These are phyloP conservation scores for Astragalus glycyphyllos DNA, from an alignment of 306 rosid species.

Conservation along the genomic window DNA sequence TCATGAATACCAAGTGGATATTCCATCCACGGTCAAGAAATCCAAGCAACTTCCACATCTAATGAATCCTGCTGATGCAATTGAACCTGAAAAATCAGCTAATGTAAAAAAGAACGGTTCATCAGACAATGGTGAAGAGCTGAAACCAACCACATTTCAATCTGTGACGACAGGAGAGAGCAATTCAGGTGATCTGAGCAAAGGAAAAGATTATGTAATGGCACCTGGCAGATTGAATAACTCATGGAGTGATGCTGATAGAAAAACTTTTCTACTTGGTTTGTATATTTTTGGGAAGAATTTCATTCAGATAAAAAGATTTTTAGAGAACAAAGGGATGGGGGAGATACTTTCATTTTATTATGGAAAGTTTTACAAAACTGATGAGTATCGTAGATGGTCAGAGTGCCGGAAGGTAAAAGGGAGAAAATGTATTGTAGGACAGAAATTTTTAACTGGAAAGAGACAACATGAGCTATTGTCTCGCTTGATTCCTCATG, in stretches of 20 bases:
- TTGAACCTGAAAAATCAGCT: constrained; percentile 41
- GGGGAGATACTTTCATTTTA: constrained; percentile 74
- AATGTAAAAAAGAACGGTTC: constrained; percentile 39
- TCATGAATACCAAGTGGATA: constrained; percentile 64
- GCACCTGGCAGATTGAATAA: constrained; percentile 54
- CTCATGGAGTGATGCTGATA: constrained; percentile 70
- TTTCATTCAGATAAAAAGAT: constrained; percentile 59
- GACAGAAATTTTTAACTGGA: constrained; percentile 68
- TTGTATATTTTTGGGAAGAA: constrained; percentile 79
- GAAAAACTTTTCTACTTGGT: constrained; percentile 68
- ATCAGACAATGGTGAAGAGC: constrained; percentile 37
- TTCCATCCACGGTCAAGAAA: constrained; percentile 59
- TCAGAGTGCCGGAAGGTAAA: constrained; percentile 59
- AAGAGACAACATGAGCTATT: constrained; percentile 68
- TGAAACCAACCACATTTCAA: constrained; percentile 32
- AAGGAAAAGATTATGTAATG: constrained; percentile 40
- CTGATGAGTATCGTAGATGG: constrained; percentile 69
- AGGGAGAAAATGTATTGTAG: constrained; percentile 60
- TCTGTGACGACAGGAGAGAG: constrained; percentile 28
- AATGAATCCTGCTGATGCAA: constrained; percentile 49
- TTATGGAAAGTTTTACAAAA: constrained; percentile 76
- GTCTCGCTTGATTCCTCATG: constrained; percentile 67
- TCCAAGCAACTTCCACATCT: constrained; percentile 48
- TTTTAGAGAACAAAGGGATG: constrained; percentile 62
- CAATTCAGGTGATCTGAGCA: constrained; percentile 20